Evolutionary conservation across 768 basidiomycete genomes (phyloP).

Genomic region (Calocera cornea): DNA sequence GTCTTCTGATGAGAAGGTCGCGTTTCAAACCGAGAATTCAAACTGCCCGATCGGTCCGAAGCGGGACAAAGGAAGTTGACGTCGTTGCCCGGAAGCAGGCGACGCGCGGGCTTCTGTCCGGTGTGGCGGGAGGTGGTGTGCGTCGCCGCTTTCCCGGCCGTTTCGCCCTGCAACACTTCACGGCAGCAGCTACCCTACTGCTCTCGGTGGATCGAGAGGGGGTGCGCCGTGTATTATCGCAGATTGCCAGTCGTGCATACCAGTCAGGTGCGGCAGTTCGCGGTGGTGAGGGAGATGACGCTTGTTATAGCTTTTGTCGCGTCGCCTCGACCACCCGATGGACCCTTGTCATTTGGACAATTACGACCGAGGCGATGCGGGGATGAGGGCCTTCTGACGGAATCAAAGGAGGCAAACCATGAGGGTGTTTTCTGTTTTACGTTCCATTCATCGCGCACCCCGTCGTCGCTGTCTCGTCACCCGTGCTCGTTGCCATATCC

Average conservation of each 20-base stretch:
- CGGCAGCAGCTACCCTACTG: too few species aligned
- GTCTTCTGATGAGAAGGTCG: too few species aligned
- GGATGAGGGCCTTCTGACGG: background rate
- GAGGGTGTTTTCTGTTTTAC: conserved; percentile 6
- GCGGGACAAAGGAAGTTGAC: background rate
- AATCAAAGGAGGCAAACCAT: background rate
- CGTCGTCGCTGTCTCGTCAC: conserved; percentile 4
- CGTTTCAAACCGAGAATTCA: background rate
- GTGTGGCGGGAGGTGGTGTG: too few species aligned
- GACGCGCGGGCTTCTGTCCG: too few species aligned
- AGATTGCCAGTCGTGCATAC: too few species aligned
- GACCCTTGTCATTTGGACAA: background rate
- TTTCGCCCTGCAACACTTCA: too few species aligned
- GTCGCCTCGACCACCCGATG: background rate
- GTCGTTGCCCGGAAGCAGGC: too few species aligned
- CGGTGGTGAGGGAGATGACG: too few species aligned
- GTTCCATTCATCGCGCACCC: background rate
- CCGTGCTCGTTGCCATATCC: background rate
- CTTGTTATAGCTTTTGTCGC: background rate
- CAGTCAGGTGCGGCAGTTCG: too few species aligned
- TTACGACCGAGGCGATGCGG: background rate
- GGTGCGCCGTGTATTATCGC: too few species aligned
- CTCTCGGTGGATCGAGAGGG: too few species aligned
- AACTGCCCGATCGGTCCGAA: background rate
- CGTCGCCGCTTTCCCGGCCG: too few species aligned